phyloP scores from a whole-genome alignment of 192 early-diverging fungal genomes.

The Gonapodya prolifera region DNA sequence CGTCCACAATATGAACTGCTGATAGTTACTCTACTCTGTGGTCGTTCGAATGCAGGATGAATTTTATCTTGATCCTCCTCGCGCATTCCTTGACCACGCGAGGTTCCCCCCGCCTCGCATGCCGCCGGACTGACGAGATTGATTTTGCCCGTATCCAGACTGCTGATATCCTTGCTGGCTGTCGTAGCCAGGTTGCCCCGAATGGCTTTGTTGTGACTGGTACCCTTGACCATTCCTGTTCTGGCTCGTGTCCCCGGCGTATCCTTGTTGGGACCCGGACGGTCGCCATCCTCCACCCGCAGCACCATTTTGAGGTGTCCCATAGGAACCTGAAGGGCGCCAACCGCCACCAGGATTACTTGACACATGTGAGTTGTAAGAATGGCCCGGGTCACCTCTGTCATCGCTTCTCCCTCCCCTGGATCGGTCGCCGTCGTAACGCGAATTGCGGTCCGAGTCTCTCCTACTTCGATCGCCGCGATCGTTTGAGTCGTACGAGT shows the following conservation, averaged over 20 bases:
- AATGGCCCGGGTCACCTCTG: neutral
- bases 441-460: too few relatives aligned
- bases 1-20: too few relatives aligned
- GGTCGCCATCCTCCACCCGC: slow-evolving; percentile 2
- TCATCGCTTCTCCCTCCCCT: neutral
- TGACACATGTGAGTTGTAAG: neutral
- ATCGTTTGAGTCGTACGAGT: neutral
- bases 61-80: neutral
- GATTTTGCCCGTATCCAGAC: neutral
- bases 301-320: neutral
- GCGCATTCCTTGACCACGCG: neutral
- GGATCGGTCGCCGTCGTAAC: neutral
- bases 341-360: neutral
- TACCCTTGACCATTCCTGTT: neutral
- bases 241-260: neutral
- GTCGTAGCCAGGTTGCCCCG: neutral
- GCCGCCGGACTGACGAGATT: neutral
- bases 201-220: too few relatives aligned
- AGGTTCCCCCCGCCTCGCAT: neutral
- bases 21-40: too few relatives aligned
- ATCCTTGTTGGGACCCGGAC: neutral
- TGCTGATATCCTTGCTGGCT: neutral
- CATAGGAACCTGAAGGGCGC: neutral
- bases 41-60: too few relatives aligned
- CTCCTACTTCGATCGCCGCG: neutral